A percentile compares a stretch with the other conserved stretches of the same genome.
Evolutionary conservation across 75 land plant genomes (phyloP).

Genomic region (Cunninghamia lanceolata): DNA sequence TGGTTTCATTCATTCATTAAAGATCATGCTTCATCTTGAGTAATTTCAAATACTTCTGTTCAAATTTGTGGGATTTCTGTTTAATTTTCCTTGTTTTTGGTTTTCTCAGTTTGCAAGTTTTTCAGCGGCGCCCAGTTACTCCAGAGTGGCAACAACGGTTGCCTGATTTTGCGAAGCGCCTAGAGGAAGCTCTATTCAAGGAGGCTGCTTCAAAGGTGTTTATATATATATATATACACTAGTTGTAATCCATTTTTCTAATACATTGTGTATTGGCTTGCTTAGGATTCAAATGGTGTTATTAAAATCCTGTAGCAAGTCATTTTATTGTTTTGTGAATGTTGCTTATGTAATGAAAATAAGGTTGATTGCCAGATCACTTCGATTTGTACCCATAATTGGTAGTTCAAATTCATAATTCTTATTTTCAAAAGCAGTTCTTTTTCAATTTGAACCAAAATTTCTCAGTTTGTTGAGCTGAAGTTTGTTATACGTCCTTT

Average conservation of each 20-base stretch:
- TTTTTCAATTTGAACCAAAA: background rate
- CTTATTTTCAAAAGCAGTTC: background rate
- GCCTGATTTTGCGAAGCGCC: constrained; percentile 58
- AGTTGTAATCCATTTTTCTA: background rate
- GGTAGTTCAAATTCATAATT: background rate
- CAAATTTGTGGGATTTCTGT: background rate
- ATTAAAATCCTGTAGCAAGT: background rate
- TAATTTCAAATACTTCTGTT: background rate
- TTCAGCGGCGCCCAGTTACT: constrained; percentile 30
- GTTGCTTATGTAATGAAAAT: background rate
- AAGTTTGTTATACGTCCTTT: background rate
- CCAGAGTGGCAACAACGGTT: constrained; percentile 52
- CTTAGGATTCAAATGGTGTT: background rate
- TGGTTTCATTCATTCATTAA: background rate
- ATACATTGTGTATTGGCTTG: background rate
- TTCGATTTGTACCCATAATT: background rate
- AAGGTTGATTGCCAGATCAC: background rate
- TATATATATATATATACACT: background rate
- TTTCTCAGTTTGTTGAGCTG: background rate
- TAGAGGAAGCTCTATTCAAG: constrained; percentile 62
- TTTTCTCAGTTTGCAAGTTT: constrained; percentile 29
- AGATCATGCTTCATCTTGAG: background rate
- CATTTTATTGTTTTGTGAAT: background rate
- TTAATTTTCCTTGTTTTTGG: background rate
- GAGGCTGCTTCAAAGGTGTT: constrained; percentile 62